These are phyloP conservation scores for Leccinum boreale DNA, from an alignment of 768 basidiomycete genomes.

Conservation along the genomic window DNA sequence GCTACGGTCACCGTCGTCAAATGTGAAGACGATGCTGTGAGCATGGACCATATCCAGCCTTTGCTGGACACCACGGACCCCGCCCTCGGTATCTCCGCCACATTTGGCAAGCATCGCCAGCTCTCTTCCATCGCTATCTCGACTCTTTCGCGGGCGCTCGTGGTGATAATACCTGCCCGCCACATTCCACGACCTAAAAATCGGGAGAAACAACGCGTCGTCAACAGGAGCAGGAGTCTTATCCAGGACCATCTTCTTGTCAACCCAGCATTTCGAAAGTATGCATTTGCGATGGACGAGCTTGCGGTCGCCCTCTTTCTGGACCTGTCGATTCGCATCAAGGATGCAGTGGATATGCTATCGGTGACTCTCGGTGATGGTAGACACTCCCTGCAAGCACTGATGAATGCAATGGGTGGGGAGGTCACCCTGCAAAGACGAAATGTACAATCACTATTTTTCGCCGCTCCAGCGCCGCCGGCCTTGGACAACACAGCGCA, in stretches of 20 bases:
- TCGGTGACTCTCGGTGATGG: slow-evolving; percentile 22
- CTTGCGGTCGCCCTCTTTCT: slow-evolving; percentile 37
- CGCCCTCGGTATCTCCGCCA: slow-evolving; percentile 42
- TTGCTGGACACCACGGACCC: slow-evolving; percentile 31
- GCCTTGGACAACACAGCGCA: slow-evolving; percentile 10
- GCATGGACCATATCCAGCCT: background rate
- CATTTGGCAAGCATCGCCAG: slow-evolving; percentile 34
- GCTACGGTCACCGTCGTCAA: too few relatives aligned
- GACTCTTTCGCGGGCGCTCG: slow-evolving; percentile 32
- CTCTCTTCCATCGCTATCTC: slow-evolving; percentile 41
- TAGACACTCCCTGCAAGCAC: slow-evolving; percentile 34
- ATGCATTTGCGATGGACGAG: slow-evolving; percentile 46
- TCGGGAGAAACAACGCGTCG: background rate
- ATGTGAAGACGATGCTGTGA: too few relatives aligned
- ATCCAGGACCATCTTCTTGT: slow-evolving; percentile 35
- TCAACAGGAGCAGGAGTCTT: slow-evolving; percentile 14
- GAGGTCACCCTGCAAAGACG: slow-evolving; percentile 25
- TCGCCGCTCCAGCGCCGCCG: slow-evolving; percentile 13
- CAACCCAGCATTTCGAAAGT: slow-evolving; percentile 28
- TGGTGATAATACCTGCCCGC: slow-evolving; percentile 30
- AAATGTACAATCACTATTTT: slow-evolving; percentile 31
- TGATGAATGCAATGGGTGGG: slow-evolving; percentile 39
- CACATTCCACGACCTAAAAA: slow-evolving; percentile 3
- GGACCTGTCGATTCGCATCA: slow-evolving; percentile 37
- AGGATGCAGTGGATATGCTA: slow-evolving; percentile 39